Percentiles rank a stretch among this genome's conserved stretches.
Conservation (phyloP, 73 alveolate genomes). For the Tetrahymena thermophila region DNA sequence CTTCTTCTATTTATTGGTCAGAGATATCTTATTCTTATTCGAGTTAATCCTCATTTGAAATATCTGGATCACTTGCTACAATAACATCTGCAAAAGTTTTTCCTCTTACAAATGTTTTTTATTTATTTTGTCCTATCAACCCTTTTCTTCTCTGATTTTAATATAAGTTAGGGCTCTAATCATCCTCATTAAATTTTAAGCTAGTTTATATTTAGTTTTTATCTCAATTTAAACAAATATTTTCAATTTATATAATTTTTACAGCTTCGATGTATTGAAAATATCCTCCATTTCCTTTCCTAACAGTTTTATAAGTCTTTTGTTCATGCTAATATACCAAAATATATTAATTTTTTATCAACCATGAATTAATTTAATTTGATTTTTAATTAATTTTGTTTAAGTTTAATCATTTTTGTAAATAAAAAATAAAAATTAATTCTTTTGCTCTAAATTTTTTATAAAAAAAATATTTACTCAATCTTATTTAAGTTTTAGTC, state of each 20-base stretch:
- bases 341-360: neutral
- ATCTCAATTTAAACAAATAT: no score
- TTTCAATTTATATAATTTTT: neutral
- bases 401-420: no score
- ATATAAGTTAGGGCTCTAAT: neutral
- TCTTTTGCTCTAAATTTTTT: no score
- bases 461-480: neutral
- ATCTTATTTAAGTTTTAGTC: neutral
- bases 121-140: neutral
- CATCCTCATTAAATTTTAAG: neutral
- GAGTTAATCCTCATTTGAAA: neutral
- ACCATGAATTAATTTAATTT: no score
- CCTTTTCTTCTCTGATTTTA: neutral
- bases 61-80: neutral
- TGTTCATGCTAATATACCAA: neutral
- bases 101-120: neutral
- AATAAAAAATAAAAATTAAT: no score
- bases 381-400: neutral
- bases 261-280: neutral
- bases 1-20: neutral
- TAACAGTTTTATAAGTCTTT: neutral
- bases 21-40: neutral
- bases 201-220: neutral
- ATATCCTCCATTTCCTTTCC: neutral
- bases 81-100: neutral